phyloP scores from a whole-genome alignment of 2,329 filamentous ascomycete species.

The Paramyrothecium sp. region DNA sequence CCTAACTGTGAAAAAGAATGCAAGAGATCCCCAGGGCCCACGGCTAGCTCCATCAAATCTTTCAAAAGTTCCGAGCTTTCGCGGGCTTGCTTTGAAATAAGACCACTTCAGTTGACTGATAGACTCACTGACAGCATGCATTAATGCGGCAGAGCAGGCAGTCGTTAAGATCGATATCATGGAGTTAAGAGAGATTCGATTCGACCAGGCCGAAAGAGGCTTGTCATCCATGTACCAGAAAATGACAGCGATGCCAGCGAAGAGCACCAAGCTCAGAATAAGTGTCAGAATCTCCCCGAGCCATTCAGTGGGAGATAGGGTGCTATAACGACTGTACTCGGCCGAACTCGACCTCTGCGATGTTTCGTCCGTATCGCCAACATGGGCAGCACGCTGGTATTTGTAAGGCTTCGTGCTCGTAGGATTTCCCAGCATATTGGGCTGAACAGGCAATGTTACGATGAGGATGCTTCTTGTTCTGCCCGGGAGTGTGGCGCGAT shows the following conservation, averaged over 20 bases:
- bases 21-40: slow-evolving; percentile 5
- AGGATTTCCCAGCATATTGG: too few relatives aligned
- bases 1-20: slow-evolving; percentile 1
- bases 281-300: too few relatives aligned
- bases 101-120: slow-evolving; percentile 13
- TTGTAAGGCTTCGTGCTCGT: too few relatives aligned
- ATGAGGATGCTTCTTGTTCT: too few relatives aligned
- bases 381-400: too few relatives aligned
- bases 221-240: slow-evolving; percentile 3
- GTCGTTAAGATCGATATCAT: slow-evolving; percentile 7
- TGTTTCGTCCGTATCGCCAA: too few relatives aligned
- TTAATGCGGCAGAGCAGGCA: slow-evolving; percentile 3
- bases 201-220: slow-evolving; percentile 6
- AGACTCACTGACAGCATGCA: slow-evolving; percentile 10
- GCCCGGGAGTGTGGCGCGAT: too few relatives aligned
- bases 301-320: too few relatives aligned
- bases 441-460: too few relatives aligned
- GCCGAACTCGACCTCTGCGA: too few relatives aligned
- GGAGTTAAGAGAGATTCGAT: slow-evolving; percentile 7
- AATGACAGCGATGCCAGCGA: slow-evolving; percentile 1
- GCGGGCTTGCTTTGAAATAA: slow-evolving; percentile 4
- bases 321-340: too few relatives aligned
- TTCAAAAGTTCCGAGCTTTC: slow-evolving; percentile 2
- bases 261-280: too few relatives aligned
- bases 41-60: slow-evolving; percentile 11